phyloP scores from a whole-genome alignment of 1,284 basidiomycete genomes.

The Ganoderma meredithae region DNA sequence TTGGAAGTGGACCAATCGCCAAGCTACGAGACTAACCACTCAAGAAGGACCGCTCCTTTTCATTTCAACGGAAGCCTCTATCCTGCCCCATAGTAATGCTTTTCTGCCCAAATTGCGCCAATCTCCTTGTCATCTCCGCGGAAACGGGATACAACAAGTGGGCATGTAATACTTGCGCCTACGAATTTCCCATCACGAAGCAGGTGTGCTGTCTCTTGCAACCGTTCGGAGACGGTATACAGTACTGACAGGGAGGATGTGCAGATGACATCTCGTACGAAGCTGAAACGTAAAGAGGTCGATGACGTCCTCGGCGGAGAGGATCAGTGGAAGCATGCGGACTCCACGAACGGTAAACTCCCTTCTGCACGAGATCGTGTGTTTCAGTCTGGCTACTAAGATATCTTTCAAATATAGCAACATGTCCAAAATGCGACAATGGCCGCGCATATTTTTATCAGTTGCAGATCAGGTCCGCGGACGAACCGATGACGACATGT shows the following conservation, averaged over 20 bases:
- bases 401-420: slow-evolving; percentile 48
- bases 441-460: slow-evolving; percentile 94
- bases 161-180: slow-evolving; percentile 93
- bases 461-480: slow-evolving; percentile 95
- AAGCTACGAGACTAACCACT: neutral
- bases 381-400: neutral
- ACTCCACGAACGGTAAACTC: slow-evolving; percentile 77
- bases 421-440: slow-evolving; percentile 93
- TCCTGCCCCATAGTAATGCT: slow-evolving; percentile 50
- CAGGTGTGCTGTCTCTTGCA: slow-evolving; percentile 57
- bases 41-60: neutral
- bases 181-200: slow-evolving; percentile 87
- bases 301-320: slow-evolving; percentile 96
- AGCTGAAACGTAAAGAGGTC: slow-evolving; percentile 84
- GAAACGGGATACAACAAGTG: slow-evolving; percentile 87
- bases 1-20: slow-evolving; percentile 2
- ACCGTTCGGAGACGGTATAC: neutral
- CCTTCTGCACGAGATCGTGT: slow-evolving; percentile 27
- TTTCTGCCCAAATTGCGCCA: slow-evolving; percentile 96
- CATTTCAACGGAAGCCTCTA: neutral
- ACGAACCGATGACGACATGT: slow-evolving; percentile 98
- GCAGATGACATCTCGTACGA: slow-evolving; percentile 89
- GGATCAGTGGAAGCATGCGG: slow-evolving; percentile 95
- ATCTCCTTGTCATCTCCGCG: slow-evolving; percentile 85
- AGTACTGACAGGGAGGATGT: neutral